A percentile compares a stretch with the other conserved stretches of the same genome.
Conservation (phyloP, 139 green algal genomes). For the Micractinium conductrix region DNA sequence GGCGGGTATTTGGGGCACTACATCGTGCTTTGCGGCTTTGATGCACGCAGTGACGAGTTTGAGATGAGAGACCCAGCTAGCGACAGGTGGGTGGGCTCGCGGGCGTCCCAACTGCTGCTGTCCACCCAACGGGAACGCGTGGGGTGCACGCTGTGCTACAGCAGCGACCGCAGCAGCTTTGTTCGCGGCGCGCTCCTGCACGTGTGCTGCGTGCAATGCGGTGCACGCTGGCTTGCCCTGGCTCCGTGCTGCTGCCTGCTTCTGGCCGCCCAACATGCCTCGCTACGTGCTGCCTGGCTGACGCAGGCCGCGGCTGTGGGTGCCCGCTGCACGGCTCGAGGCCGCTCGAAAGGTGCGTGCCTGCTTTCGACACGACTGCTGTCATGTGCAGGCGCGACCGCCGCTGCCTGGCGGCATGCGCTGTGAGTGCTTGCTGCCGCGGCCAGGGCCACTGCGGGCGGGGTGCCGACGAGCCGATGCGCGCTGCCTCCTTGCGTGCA, state of each 20-base stretch:
- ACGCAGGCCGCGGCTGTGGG: constrained; percentile 13
- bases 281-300: too few relatives aligned
- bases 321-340: constrained; percentile 56
- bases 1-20: constrained; percentile 58
- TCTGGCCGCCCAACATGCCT: neutral
- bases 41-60: constrained; percentile 50
- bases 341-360: constrained; percentile 51
- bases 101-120: too few relatives aligned
- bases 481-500: too few relatives aligned
- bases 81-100: neutral
- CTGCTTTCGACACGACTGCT: too few relatives aligned
- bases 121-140: too few relatives aligned
- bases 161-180: too few relatives aligned
- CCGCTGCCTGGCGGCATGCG: too few relatives aligned
- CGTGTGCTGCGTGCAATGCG: neutral
- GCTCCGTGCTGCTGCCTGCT: neutral
- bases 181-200: neutral
- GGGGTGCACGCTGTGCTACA: too few relatives aligned
- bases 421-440: too few relatives aligned
- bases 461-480: too few relatives aligned
- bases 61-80: constrained; percentile 65
- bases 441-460: too few relatives aligned
- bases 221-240: neutral
- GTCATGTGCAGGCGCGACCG: too few relatives aligned
- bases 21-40: constrained; percentile 63